phyloP scores from a whole-genome alignment of 495 filamentous ascomycete genomes.

The Neurospora sublineolata region DNA sequence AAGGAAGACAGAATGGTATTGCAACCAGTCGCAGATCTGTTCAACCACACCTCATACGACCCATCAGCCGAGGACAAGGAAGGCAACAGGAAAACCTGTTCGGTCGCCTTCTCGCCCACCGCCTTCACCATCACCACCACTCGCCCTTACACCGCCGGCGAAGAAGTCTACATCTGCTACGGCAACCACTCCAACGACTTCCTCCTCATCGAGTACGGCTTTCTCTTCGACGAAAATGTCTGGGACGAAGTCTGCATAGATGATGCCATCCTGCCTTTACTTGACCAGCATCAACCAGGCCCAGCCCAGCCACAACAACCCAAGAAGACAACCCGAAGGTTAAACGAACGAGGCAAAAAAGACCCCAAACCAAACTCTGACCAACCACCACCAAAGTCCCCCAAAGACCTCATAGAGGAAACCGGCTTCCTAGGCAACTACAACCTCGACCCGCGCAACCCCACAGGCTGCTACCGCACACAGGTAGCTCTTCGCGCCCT shows the following conservation, averaged over 20 bases:
- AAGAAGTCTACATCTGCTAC: conserved; percentile 74
- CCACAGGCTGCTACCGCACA: conserved; percentile 57
- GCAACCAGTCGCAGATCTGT: conserved; percentile 77
- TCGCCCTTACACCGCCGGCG: conserved; percentile 46
- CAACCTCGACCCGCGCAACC: conserved; percentile 39
- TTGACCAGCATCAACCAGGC: conserved; percentile 26
- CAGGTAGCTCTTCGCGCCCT: conserved; percentile 51
- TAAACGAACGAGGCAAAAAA: background rate
- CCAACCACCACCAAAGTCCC: background rate
- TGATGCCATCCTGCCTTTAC: conserved; percentile 46
- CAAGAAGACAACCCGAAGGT: background rate
- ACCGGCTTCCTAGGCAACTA: conserved; percentile 60
- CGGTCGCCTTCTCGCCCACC: conserved; percentile 44
- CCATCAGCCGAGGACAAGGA: conserved; percentile 33
- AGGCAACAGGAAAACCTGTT: conserved; percentile 27
- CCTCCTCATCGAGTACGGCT: conserved; percentile 74
- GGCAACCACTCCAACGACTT: conserved; percentile 73
- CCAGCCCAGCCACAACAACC: background rate
- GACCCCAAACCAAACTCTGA: background rate
- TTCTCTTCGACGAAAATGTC: conserved; percentile 54
- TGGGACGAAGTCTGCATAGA: conserved; percentile 62
- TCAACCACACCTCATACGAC: conserved; percentile 50
- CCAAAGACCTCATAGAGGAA: conserved; percentile 39
- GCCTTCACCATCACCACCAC: conserved; percentile 52
- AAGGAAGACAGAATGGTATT: conserved; percentile 67